Base-by-base conservation (phyloP, 169 alveolate genomes). In the Plasmodium gaboni region DNA sequence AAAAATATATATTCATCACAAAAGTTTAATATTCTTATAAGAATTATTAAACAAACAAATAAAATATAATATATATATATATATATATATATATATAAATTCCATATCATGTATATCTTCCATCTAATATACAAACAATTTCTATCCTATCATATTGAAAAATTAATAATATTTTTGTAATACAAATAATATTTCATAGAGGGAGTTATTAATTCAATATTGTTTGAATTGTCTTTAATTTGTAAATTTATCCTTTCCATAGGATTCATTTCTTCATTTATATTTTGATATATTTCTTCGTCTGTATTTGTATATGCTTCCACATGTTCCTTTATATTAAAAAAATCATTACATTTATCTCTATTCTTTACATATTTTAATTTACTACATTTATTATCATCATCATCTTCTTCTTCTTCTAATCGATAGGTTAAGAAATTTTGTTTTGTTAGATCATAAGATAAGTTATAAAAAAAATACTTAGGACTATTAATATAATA, bases 161-260 rank as follows among this genome's bases (percentile, higher is more conserved):
- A 83, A 55, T 83, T 83, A 44, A 83, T 72, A 68, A 68, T 83
- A 63, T 83, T 83, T 32, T 83, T 83, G 83, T 83, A 83, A 71
- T 83, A 83, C 26, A 83, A 2, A 32, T 68, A 83, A 83, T 83
- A 83, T 13, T 13, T 28, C 15, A 24, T 22, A 42, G 55, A 44
- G 42, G 19, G 42, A 5, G 91, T 63, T 12, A 83, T 42, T 60
- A 78, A 67, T 17, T 78, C 26, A 51, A 78, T 69, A 13, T 59
- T 10, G 26, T 53, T 65, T 28, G 89, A 78, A 28, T 78, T 78
- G 46, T 78, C 89, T 44, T 8, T 51, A 65, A 78, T 61, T 44
- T 15, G 13, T 44, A 83, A 61, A 50, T 83, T 42, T 8, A 38
- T 13, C 46, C 38, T 53, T 60, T 74, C 57, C 12, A 74, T 38